Evolutionary conservation across 73 alveolate genomes (phyloP).

Genomic region (Paraurostyla sp.): DNA sequence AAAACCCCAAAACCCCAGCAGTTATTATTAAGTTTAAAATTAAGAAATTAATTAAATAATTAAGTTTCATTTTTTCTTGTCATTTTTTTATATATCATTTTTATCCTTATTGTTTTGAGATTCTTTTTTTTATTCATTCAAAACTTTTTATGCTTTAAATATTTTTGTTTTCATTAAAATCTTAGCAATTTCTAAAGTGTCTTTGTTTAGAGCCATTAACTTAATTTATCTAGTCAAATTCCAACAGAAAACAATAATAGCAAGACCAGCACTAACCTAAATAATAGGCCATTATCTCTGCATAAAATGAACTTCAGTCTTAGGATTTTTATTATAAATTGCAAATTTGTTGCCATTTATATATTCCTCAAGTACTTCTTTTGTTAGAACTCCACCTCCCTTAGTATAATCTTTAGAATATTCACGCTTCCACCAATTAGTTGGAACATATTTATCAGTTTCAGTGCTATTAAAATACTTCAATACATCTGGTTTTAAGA

Average conservation of each 20-base stretch:
- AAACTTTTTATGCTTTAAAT: no score
- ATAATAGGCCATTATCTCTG: constrained; percentile 14
- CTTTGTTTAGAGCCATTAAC: not conserved
- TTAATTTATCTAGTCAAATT: not conserved
- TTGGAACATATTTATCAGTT: not conserved
- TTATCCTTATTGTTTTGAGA: no score
- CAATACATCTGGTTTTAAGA: not conserved
- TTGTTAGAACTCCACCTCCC: not conserved
- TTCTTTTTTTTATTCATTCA: no score
- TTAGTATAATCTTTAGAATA: not conserved
- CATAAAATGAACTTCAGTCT: constrained; percentile 6
- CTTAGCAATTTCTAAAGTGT: not conserved
- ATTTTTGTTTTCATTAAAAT: no score
- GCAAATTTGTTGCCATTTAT: constrained; percentile 55
- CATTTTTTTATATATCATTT: no score
- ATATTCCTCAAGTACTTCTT: not conserved
- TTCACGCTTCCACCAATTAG: constrained; percentile 65
- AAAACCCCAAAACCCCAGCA: no score
- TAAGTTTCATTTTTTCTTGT: no score
- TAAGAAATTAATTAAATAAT: no score
- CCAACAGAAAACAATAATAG: not conserved
- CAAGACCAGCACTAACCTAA: not conserved
- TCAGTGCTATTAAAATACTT: not conserved
- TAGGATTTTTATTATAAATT: not conserved
- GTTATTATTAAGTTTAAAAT: no score